Evolutionary conservation across 2,329 filamentous ascomycete genomes (phyloP), one percentile per base, ranked within the genome.

Genomic region (Paraphoma chrysanthemicola): DNA sequence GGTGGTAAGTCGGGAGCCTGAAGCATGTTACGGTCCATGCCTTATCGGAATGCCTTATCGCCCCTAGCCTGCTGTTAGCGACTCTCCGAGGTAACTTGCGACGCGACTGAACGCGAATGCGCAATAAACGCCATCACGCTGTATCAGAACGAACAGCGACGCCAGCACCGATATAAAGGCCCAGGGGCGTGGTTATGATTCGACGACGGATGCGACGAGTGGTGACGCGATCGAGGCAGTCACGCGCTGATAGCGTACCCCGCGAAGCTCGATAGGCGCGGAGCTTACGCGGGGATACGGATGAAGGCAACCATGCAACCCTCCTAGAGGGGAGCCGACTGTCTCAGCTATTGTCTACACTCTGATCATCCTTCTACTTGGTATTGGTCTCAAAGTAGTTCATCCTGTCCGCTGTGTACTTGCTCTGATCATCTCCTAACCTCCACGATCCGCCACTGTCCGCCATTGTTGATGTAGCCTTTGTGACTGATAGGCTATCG

Each of bases 281-380:
- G 62, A 68, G 64, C 67, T 66, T 58, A 57, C 57, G 63, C 63
- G 64, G 65, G 63, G 61, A 59, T 63, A 67, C 48, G 60, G 48
- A 10, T 14, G 29, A 38, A 31, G 33, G 59, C 60, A 39, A 52
- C 44, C 43, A 52, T 17, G 54, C 54, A 48, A 51, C 54, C 60
- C 49, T 57, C 56, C 51, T 53, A 49, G 48, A 54, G 44, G 12
- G 53, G 39, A 43, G 48, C 46, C 16, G 16, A 42, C 39, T 17
- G 14, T 42, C 39, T 17, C 44, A 17, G 30, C 48, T 16, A 14
- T 46, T 57, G 36, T 43, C 49, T 45, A 48, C n/a, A 14, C 9
- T 18, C 18, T 45, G 16, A 14, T 44, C 31, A 38, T 41, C 23
- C 12, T 39, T n/a, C 16, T 38, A 10, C 16, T 4, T 49, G 10